Conservation (phyloP, 2,329 filamentous ascomycete genomes). For the Curvularia sp. region DNA sequence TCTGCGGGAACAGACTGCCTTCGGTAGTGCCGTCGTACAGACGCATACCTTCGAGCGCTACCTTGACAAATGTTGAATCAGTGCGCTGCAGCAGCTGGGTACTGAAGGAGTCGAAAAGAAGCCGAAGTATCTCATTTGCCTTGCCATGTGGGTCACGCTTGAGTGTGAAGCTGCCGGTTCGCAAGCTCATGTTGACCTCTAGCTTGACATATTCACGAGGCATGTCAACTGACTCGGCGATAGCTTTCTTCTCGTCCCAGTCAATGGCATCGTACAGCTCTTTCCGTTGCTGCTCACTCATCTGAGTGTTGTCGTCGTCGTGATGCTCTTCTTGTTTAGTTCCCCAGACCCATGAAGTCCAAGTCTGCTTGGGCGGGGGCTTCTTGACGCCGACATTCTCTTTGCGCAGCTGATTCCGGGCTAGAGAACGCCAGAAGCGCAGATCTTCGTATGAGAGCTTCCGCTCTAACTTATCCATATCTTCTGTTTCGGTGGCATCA, state of each 20-base stretch:
- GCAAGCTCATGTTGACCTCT: conserved; percentile 90
- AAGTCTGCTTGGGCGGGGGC: conserved; percentile 77
- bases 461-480: conserved; percentile 78
- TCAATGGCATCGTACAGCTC: conserved; percentile 98
- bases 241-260: conserved; percentile 93
- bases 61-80: conserved; percentile 85
- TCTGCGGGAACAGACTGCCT: conserved; percentile 89
- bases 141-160: conserved; percentile 83
- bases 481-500: conserved; percentile 71
- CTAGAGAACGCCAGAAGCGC: conserved; percentile 94
- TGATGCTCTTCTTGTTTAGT: conserved; percentile 66
- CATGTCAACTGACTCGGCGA: conserved; percentile 85
- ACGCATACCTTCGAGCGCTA: conserved; percentile 89
- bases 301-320: conserved; percentile 75
- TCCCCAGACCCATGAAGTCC: conserved; percentile 89
- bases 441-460: conserved; percentile 94
- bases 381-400: conserved; percentile 92
- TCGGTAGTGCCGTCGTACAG: conserved; percentile 96
- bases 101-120: conserved; percentile 94
- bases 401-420: conserved; percentile 91
- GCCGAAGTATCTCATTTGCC: conserved; percentile 79
- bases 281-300: conserved; percentile 94
- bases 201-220: conserved; percentile 92
- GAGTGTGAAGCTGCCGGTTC: conserved; percentile 93
- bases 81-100: conserved; percentile 88